phyloP scores from a whole-genome alignment of 331 rosid genomes.

The Stylosanthes scabra region DNA sequence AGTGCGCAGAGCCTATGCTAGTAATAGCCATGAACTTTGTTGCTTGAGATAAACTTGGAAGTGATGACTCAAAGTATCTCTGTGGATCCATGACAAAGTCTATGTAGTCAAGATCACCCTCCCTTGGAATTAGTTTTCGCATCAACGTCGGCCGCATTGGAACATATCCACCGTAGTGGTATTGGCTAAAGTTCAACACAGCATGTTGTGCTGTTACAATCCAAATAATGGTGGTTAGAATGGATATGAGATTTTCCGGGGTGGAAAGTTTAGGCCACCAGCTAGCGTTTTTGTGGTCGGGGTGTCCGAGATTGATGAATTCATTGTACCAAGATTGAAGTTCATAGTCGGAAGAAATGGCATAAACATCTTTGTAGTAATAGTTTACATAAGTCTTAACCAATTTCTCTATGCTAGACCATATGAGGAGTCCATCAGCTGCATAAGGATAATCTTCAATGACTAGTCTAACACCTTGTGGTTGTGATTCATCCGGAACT shows the following conservation, averaged over 20 bases:
- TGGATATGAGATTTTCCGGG: conserved; percentile 58
- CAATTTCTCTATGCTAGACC: conserved; percentile 79
- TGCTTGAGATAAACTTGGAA: conserved; percentile 80
- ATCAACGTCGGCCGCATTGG: conserved; percentile 75
- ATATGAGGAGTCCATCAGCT: conserved; percentile 73
- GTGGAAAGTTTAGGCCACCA: conserved; percentile 77
- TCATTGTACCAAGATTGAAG: conserved; percentile 82
- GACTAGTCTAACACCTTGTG: conserved; percentile 69
- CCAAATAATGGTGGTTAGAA: conserved; percentile 75
- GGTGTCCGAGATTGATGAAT: conserved; percentile 75
- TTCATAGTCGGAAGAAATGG: conserved; percentile 66
- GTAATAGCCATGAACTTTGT: conserved; percentile 79
- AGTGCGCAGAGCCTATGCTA: conserved; percentile 76
- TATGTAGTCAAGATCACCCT: conserved; percentile 55
- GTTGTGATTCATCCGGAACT: conserved; percentile 68
- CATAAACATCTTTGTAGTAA: conserved; percentile 54
- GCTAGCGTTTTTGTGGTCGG: conserved; percentile 59
- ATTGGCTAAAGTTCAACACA: conserved; percentile 80
- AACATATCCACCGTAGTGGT: conserved; percentile 70
- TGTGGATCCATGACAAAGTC: conserved; percentile 65
- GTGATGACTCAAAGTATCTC: conserved; percentile 60
- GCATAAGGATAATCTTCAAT: conserved; percentile 91
- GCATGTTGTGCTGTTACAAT: conserved; percentile 85
- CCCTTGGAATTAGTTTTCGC: conserved; percentile 67
- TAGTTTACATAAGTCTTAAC: conserved; percentile 64